Base-by-base conservation (phyloP, 2,329 filamentous ascomycete genomes). In the Aspergillus novoparasiticus region DNA sequence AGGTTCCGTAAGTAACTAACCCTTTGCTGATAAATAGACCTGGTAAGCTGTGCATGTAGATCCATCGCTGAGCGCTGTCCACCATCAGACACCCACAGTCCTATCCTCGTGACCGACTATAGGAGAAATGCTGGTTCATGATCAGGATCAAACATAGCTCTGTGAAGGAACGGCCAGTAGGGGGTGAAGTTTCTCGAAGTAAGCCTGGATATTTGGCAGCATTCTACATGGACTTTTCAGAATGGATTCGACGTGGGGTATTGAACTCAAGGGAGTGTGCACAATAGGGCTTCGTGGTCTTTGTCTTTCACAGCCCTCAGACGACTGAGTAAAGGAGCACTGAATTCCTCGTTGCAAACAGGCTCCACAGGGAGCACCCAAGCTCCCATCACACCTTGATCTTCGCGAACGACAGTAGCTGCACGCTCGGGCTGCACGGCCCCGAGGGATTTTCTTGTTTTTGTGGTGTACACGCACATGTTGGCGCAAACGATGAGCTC, bases 121-220 rank as follows among this genome's bases (percentile, higher is more conserved):
- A 70, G 41, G 5, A 74, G 64, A 8, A 73, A 56, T 1, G 61
- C 57, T 0, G 70, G 66, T 43, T 73, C 71, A 0, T 64, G 50
- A 1, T 58, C 45, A 0, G 62, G 14, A 9, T 60, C 57, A 39
- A 74, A 73, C 14, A 69, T 65, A 1, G 41, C 50, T 19, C 58
- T 61, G 54, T 72, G 63, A 23, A 74, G 26, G 32, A 74, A 66
- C 0, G 71, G 72, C 70, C 72, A 74, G 9, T 61, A 54, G 0
- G 65, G 65, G 65, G 46, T 74, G 72, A 28, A 73, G 72, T 9
- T 66, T 61, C 3, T 63, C 58, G 59, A 74, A 72, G 58, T 72
- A 74, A 16, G 68, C 55, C 16, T 65, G 57, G 32, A 66, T 32
- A 34, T 64, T 63, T 14, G 45, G 21, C 26, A 28, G 14, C 3